Evolutionary conservation across 2,329 filamentous ascomycete genomes (phyloP).

Genomic region (Teratosphaeria pseudoeucalypti): DNA sequence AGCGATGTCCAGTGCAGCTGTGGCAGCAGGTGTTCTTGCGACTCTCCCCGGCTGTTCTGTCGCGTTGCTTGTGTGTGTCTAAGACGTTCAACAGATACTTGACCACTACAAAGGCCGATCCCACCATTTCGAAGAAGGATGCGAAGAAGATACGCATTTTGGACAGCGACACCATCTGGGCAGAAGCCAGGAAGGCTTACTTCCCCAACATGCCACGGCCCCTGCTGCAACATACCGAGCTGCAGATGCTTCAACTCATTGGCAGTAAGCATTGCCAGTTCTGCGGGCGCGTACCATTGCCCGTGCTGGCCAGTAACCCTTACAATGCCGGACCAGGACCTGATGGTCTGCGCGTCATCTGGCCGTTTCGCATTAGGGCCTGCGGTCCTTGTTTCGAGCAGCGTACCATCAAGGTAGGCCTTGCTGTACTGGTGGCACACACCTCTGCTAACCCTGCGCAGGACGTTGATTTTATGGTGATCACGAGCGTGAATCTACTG

Average conservation of each 20-base stretch:
- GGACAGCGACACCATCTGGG: slow-evolving; percentile 61
- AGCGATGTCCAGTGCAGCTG: slow-evolving; percentile 12
- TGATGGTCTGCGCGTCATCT: slow-evolving; percentile 53
- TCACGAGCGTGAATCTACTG: slow-evolving; percentile 49
- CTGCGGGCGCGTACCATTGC: slow-evolving; percentile 42
- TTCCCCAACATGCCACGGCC: slow-evolving; percentile 60
- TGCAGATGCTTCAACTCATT: slow-evolving; percentile 66
- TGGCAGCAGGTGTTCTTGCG: slow-evolving; percentile 25
- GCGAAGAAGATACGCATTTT: slow-evolving; percentile 22
- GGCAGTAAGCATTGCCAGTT: slow-evolving; percentile 57
- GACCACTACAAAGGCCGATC: slow-evolving; percentile 10
- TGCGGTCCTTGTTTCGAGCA: slow-evolving; percentile 52
- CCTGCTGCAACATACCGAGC: slow-evolving; percentile 53
- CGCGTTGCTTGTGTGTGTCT: slow-evolving; percentile 22
- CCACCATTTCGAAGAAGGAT: slow-evolving; percentile 7
- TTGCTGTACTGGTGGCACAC: not conserved
- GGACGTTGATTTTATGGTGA: slow-evolving; percentile 55
- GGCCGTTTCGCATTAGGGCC: slow-evolving; percentile 57
- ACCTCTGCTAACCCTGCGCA: slow-evolving; percentile 28
- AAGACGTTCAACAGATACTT: slow-evolving; percentile 20
- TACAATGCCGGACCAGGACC: slow-evolving; percentile 54
- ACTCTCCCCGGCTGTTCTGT: slow-evolving; percentile 23
- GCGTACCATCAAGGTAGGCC: slow-evolving; percentile 54
- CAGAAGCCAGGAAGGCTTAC: slow-evolving; percentile 53
- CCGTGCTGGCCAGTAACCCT: slow-evolving; percentile 25